Evolutionary conservation across 2,329 filamentous ascomycete species (phyloP), one percentile per base, ranked within the genome.

Genomic region (Aspergillus cejpii): DNA sequence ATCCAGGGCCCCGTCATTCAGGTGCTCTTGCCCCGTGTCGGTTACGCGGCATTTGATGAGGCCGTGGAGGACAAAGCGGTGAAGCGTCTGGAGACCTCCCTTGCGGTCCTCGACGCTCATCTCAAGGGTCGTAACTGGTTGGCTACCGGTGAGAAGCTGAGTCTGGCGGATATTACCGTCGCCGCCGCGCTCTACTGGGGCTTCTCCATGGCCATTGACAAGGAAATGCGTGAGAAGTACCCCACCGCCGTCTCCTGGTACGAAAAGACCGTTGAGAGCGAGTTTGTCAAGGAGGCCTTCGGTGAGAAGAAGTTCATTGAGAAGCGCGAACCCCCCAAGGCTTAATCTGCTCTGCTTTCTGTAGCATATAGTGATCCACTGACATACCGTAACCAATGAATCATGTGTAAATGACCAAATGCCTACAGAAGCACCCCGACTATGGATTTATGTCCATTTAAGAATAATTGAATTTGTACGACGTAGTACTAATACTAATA

Each of bases 111-210:
- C 5, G 59, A 62, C 36, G 48, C 38, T 6, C 46, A 54, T 29
- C 41, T 61, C 6, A 37, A 52, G 38, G 52, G 39, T 3, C 52
- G 53, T 2, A 50, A 45, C 7, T 61, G 60, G 58, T 24, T 62
- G 4, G 52, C 44, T 1, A 44, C 43, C 11, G 41, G 43, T 5
- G 53, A 51, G 11, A 56, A 55, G 47, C 36, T 58, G 33, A 60
- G 50, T 39, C 39, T 63, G 49, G 61, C 58, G 3, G 60, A 63
- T 48, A 56, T 63, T 29, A 53, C 47, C 6, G 33, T 61, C 7
- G 61, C 57, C 1, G 36, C 53, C 2, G 40, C 57, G 6, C 37
- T 63, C 31, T 29, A 53, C n/a, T 60, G 59, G 58, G 57, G 53
- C 2, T 63, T 61, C 41, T 29, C 41, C 3, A 33, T 54, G 41